Base-by-base conservation (phyloP, 192 early-diverging fungal genomes). In the Linnemannia exigua region DNA sequence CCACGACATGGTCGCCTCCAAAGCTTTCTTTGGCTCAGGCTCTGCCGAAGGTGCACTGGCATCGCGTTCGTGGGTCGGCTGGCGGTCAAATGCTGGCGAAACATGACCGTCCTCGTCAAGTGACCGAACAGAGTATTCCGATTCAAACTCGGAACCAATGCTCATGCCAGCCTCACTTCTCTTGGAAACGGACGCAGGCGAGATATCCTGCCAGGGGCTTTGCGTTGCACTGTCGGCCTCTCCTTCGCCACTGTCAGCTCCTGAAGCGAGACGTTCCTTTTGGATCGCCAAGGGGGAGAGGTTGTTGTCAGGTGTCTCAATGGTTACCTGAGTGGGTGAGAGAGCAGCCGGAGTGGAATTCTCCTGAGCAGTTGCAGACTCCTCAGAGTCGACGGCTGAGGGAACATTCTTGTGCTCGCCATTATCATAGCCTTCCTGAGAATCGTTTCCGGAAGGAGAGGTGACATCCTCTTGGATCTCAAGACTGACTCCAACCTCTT, bases 171-270 rank as follows among this genome's bases (percentile, higher is more conserved):
- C 74, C 41, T 86, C 84, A 63, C 84, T 86, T 4, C 78, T 75
- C 75, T 86, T 86, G 17, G 84, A 86, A 14, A 69, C 78, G 9
- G 84, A 86, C 0, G 61, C 70, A 5, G 84, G 84, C 9, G 84
- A 86, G 9, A 86, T 52, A 38, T 86, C 84, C 33, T 86, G 84
- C 84, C 84, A 86, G 1, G 84, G 79, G n/a, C 82, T 84, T 1
- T 75, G 82, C 25, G 63, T 80, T 0, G 70, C 44, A 2, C 70
- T 54, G n/a, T 75, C 84, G 1, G 76, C 81, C n/a, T 76, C 74
- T 14, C 81, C 58, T 14, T 83, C 81, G 5, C 80, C 72, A n/a
- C 80, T 82, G 52, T 51, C 69, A 2, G 33, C 20, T 20, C 37
- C 74, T 38, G 70, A 38, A 3, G 58, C 5, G 1, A 76, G 33